Base-by-base conservation (phyloP, 1,284 basidiomycete species). In the Mycosarcoma mackinlayi region DNA sequence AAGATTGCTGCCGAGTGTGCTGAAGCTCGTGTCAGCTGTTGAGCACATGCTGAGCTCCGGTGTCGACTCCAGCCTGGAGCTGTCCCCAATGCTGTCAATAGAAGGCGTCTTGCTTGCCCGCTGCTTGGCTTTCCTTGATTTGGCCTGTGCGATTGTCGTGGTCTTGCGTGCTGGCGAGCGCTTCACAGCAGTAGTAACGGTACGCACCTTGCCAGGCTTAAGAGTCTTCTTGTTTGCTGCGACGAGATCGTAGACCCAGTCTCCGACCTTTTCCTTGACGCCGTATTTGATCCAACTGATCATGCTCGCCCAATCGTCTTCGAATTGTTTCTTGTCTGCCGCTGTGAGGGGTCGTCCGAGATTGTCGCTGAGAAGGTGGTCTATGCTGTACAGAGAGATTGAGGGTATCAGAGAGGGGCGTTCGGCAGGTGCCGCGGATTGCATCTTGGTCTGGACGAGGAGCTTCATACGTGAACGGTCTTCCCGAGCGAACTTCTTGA, bases 231-330 rank as follows among this genome's bases (percentile, higher is more conserved):
- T 70, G 61, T 47, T 61, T 3, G 51, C 56, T 2, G 56, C 55
- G 11, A 68, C 57, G 23, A 75, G 35, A 38, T 72, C 65, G 19
- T 64, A 42, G 6, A 79, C 39, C 77, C 77, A 79, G 27, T 69
- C 58, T 11, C 73, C 70, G 16, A 75, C 60, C 19, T 70, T 72
- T 33, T 77, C 75, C 40, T 74, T 77, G 39, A 66, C 63, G 11
- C 77, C 75, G 37, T 63, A 60, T 8, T 53, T 61, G 57, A 79
- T 58, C 34, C 67, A 73, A 34, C 67, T 74, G 28, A 73, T 52
- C 45, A 77, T 70, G 28, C 59, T 50, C 3, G 37, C 28, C 73
- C 73, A 79, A 7, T 71, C 68, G 4, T 62, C 61, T 28, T 73
- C 53, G 28, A 65, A 62, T 11, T 44, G 37, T 33, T 59, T 38